These are phyloP conservation scores for Lactarius akahatsu DNA, from an alignment of 768 basidiomycete genomes.

Conservation along the genomic window DNA sequence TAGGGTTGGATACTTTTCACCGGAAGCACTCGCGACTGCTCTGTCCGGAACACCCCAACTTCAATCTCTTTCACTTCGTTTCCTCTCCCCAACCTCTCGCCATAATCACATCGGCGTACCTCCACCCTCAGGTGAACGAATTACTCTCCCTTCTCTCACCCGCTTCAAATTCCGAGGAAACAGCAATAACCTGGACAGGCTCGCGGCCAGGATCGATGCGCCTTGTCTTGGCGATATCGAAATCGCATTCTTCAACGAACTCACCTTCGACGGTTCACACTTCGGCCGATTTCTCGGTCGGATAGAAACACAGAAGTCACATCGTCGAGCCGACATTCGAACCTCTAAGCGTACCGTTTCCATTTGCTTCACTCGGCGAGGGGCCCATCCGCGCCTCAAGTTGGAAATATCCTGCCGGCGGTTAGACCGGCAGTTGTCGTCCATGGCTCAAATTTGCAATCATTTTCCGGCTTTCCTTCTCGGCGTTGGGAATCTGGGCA, in stretches of 20 bases:
- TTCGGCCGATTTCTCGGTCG: background rate
- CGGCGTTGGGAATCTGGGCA: background rate
- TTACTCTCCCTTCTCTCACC: background rate
- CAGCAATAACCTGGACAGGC: slow-evolving; percentile 1
- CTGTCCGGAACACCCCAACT: background rate
- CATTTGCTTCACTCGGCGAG: background rate
- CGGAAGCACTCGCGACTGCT: background rate
- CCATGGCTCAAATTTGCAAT: background rate
- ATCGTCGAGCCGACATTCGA: background rate
- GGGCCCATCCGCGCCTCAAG: background rate
- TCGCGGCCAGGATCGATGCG: background rate
- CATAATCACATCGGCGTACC: background rate
- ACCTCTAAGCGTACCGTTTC: background rate
- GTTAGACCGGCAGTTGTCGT: background rate
- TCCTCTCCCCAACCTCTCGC: background rate
- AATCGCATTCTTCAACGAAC: slow-evolving; percentile 1
- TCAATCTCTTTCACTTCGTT: background rate
- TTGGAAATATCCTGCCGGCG: slow-evolving; percentile 4
- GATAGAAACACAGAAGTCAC: slow-evolving; percentile 1
- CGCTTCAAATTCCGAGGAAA: slow-evolving; percentile 2
- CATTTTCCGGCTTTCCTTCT: background rate
- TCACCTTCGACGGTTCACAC: background rate
- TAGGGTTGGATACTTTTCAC: background rate
- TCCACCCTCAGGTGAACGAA: background rate
- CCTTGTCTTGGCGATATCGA: background rate